A percentile compares a stretch with the other conserved stretches of the same genome.
These are phyloP conservation scores for Fusarium zealandicum DNA, from an alignment of 2,329 filamentous ascomycete genomes.

Conservation along the genomic window DNA sequence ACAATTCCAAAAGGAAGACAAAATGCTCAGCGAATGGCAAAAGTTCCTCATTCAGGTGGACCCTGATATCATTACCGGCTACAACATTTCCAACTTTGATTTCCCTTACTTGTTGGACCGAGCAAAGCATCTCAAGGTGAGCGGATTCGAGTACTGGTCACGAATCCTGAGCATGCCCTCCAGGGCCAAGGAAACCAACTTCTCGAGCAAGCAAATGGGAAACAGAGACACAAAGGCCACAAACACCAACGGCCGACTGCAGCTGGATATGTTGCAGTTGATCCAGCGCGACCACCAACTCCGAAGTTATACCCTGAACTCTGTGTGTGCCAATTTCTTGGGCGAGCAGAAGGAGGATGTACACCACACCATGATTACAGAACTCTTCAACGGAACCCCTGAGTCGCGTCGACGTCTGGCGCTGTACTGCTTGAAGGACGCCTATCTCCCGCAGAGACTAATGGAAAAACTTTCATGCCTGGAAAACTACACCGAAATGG, in stretches of 20 bases:
- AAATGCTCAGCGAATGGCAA: constrained; percentile 93
- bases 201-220: constrained; percentile 98
- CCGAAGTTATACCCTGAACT: constrained; percentile 96
- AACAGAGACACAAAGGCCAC: constrained; percentile 93
- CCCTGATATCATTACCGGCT: constrained; percentile 96
- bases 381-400: constrained; percentile 93
- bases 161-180: constrained; percentile 76
- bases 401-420: constrained; percentile 91
- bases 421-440: constrained; percentile 97
- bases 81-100: constrained; percentile 99
- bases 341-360: constrained; percentile 99
- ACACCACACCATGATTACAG: constrained; percentile 98
- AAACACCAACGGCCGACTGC: constrained; percentile 91
- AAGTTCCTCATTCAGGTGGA: constrained; percentile 90
- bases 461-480: constrained; percentile 98
- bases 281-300: constrained; percentile 95
- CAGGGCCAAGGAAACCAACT: constrained; percentile 78
- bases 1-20: constrained; percentile 79
- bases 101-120: constrained; percentile 94
- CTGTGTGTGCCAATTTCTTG: constrained; percentile 91
- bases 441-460: constrained; percentile 89
- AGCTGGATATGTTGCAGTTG: constrained; percentile 92
- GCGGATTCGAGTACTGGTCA: constrained; percentile 85
- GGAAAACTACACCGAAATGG: constrained; percentile 99
- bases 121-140: constrained; percentile 82